Percentiles rank a stretch among this genome's conserved stretches.
Evolutionary conservation across 202 grass and related monocot species (phyloP).

Genomic region (Saccharum hybrid): DNA sequence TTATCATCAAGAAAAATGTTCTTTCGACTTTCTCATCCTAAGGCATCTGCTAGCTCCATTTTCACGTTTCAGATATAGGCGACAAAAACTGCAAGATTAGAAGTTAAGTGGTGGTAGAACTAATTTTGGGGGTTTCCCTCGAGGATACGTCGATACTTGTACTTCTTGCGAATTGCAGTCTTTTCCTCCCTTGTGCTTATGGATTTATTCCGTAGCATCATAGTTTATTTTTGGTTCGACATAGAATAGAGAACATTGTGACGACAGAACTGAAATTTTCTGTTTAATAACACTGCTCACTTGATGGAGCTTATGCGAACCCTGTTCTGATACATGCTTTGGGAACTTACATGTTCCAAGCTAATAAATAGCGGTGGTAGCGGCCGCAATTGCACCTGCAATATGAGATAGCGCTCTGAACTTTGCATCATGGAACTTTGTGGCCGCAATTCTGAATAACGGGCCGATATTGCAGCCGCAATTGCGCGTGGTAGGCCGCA

Average conservation of each 20-base stretch:
- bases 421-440: no score
- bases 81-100: conserved; percentile 1
- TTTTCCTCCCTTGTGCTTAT: conserved; percentile 16
- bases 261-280: neutral
- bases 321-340: neutral
- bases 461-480: no score
- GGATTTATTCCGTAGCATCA: conserved; percentile 3
- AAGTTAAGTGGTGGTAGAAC: conserved; percentile 14
- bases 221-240: neutral
- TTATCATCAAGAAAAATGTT: conserved; percentile 91
- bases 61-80: conserved; percentile 11
- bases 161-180: neutral
- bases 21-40: conserved; percentile 72
- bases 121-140: conserved; percentile 23
- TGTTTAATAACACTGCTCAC: conserved; percentile 4
- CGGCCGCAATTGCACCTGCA: no score
- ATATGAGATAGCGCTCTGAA: no score
- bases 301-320: neutral
- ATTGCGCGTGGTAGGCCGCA: no score
- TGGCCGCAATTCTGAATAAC: no score
- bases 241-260: neutral
- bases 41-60: conserved; percentile 2
- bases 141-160: conserved; percentile 27
- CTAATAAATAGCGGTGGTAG: no score
- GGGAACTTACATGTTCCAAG: no score